These are phyloP conservation scores for Priceomyces fermenticarens DNA, from an alignment of 805 yeast genomes.

Conservation along the genomic window DNA sequence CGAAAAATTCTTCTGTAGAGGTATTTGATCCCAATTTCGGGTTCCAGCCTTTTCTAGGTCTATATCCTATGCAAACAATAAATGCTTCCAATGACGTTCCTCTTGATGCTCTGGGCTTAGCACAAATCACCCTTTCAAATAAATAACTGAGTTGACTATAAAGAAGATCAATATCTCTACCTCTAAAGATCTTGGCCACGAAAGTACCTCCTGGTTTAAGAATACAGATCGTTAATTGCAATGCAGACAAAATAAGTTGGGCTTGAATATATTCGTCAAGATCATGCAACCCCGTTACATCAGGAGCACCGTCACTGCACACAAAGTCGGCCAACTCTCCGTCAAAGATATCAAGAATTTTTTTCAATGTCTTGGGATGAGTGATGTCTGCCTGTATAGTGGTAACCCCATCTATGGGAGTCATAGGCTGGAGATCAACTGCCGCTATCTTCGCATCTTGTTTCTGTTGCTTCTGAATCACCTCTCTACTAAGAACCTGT, in stretches of 20 bases:
- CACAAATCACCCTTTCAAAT: conserved; percentile 86
- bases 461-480: conserved; percentile 43
- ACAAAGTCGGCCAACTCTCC: conserved; percentile 95
- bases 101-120: conserved; percentile 93
- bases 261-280: conserved; percentile 96
- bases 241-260: conserved; percentile 85
- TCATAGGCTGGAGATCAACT: conserved; percentile 96
- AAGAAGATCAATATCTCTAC: conserved; percentile 89
- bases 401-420: conserved; percentile 88
- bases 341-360: conserved; percentile 76
- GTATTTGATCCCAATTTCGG: conserved; percentile 57
- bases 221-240: conserved; percentile 87
- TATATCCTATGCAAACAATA: conserved; percentile 85
- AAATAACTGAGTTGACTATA: conserved; percentile 88
- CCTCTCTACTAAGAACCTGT: conserved; percentile 79
- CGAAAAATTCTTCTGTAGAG: conserved; percentile 82
- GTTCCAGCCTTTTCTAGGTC: conserved; percentile 79
- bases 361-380: conserved; percentile 82
- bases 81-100: conserved; percentile 94
- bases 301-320: conserved; percentile 98
- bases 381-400: conserved; percentile 96
- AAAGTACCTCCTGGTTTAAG: conserved; percentile 87
- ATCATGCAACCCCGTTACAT: conserved; percentile 96
- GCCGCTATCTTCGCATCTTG: conserved; percentile 75
- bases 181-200: conserved; percentile 95